Percentiles rank a stretch among this genome's conserved stretches.
These are phyloP conservation scores for Jaapia argillacea DNA, from an alignment of 768 basidiomycete genomes.

Conservation along the genomic window DNA sequence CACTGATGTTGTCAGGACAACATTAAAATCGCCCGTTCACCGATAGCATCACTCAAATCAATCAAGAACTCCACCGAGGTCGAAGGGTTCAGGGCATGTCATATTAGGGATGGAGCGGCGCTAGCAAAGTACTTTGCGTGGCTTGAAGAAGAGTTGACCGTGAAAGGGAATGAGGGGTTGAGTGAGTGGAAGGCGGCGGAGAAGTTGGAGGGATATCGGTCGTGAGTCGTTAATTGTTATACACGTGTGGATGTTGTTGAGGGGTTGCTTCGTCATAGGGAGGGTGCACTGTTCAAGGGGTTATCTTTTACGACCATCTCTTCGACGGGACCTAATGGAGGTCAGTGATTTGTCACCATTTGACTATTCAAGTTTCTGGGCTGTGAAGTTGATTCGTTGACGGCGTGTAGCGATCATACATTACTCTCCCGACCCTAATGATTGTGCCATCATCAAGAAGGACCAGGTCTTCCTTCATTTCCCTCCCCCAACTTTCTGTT, in stretches of 20 bases:
- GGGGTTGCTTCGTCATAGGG: conserved; percentile 23
- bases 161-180: conserved; percentile 49
- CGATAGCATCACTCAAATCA: conserved; percentile 69
- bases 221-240: conserved; percentile 35
- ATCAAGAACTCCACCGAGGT: conserved; percentile 77
- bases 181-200: conserved; percentile 77
- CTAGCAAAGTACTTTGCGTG: conserved; percentile 87
- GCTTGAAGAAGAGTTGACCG: conserved; percentile 85
- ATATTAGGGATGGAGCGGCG: conserved; percentile 86
- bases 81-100: conserved; percentile 81
- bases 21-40: conserved; percentile 53
- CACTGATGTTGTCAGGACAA: conserved; percentile 31
- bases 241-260: neutral
- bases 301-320: conserved; percentile 91
- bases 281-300: conserved; percentile 70
- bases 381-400: neutral
- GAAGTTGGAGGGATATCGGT: conserved; percentile 69
- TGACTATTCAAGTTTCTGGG: too few relatives aligned
- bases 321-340: conserved; percentile 85
- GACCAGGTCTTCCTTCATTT: conserved; percentile 41
- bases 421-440: conserved; percentile 69
- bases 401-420: conserved; percentile 73
- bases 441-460: conserved; percentile 65
- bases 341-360: conserved; percentile 32
- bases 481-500: neutral